Percentiles rank a stretch among this genome's conserved stretches.
Evolutionary conservation across 2,329 filamentous ascomycete species (phyloP).

Genomic region (Calonectria hawksworthii): DNA sequence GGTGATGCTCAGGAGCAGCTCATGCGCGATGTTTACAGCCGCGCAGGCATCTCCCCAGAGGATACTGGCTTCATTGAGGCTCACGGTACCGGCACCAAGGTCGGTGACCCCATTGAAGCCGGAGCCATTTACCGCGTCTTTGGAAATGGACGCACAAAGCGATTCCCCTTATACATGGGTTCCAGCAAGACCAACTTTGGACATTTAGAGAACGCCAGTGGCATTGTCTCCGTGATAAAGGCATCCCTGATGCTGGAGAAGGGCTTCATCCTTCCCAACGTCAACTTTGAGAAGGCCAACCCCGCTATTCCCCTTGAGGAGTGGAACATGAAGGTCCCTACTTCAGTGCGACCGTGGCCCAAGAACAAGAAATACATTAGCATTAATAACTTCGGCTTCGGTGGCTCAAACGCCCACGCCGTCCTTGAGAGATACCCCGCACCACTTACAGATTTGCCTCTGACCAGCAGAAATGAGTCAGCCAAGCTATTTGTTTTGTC

Average conservation of each 20-base stretch:
- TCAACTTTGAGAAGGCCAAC: conserved; percentile 64
- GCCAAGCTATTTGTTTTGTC: conserved; percentile 60
- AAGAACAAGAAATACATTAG: conserved; percentile 64
- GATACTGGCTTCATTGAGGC: conserved; percentile 60
- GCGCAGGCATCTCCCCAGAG: conserved; percentile 44
- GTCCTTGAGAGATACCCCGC: conserved; percentile 49
- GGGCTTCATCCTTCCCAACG: conserved; percentile 64
- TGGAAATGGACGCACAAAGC: conserved; percentile 52
- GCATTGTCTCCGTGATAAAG: conserved; percentile 67
- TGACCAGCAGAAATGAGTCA: conserved; percentile 29
- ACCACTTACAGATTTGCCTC: conserved; percentile 15
- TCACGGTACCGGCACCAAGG: conserved; percentile 69
- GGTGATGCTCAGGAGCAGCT: conserved; percentile 60
- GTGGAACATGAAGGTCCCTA: conserved; percentile 64
- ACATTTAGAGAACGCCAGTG: conserved; percentile 65
- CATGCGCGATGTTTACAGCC: conserved; percentile 54
- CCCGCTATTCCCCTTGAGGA: conserved; percentile 63
- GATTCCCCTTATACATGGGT: conserved; percentile 58
- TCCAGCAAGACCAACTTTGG: conserved; percentile 67
- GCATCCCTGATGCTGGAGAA: conserved; percentile 65
- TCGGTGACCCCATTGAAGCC: conserved; percentile 70
- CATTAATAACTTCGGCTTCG: conserved; percentile 64
- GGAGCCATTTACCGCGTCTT: conserved; percentile 62
- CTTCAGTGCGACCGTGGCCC: conserved; percentile 60
- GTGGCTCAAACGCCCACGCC: conserved; percentile 61